Evolutionary conservation across 2,329 filamentous ascomycete genomes (phyloP).

Genomic region (Colletotrichum eremochloae): DNA sequence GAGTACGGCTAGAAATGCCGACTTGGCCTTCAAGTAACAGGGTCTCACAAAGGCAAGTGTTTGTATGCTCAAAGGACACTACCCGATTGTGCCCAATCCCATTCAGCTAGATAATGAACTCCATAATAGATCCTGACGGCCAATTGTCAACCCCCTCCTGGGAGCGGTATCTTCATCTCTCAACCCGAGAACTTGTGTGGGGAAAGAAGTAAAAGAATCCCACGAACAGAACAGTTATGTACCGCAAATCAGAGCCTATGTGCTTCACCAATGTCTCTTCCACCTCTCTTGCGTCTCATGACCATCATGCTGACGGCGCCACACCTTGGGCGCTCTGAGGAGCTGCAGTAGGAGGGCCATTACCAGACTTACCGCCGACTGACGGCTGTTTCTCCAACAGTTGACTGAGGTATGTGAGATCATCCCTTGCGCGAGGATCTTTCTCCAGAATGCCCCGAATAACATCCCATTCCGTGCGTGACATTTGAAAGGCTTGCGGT

Average conservation of each 20-base stretch:
- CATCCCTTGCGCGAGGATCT: constrained; percentile 74
- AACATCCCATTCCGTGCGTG: constrained; percentile 79
- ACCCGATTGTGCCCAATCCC: background rate
- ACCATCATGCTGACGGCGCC: constrained; percentile 34
- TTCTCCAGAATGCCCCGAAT: constrained; percentile 76
- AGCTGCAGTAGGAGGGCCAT: constrained; percentile 20
- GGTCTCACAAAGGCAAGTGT: background rate
- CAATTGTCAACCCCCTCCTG: constrained; percentile 3
- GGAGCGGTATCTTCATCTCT: constrained; percentile 22
- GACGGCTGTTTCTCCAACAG: constrained; percentile 64
- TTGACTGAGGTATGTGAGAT: constrained; percentile 69
- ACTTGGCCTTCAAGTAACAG: too few species aligned
- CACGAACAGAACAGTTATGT: constrained; percentile 18
- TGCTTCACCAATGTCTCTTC: background rate
- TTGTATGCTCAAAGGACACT: background rate
- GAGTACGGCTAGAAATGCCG: too few species aligned
- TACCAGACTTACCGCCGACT: constrained; percentile 10
- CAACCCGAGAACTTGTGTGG: constrained; percentile 8
- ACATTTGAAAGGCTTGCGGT: constrained; percentile 76
- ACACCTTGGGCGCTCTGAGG: constrained; percentile 35
- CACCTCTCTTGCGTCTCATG: background rate
- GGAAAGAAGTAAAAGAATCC: background rate
- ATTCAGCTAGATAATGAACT: constrained; percentile 5
- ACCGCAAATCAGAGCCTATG: constrained; percentile 5
- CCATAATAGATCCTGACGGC: constrained; percentile 7